These are phyloP conservation scores for Copromyces sp. DNA, from an alignment of 495 filamentous ascomycete genomes.

Conservation along the genomic window DNA sequence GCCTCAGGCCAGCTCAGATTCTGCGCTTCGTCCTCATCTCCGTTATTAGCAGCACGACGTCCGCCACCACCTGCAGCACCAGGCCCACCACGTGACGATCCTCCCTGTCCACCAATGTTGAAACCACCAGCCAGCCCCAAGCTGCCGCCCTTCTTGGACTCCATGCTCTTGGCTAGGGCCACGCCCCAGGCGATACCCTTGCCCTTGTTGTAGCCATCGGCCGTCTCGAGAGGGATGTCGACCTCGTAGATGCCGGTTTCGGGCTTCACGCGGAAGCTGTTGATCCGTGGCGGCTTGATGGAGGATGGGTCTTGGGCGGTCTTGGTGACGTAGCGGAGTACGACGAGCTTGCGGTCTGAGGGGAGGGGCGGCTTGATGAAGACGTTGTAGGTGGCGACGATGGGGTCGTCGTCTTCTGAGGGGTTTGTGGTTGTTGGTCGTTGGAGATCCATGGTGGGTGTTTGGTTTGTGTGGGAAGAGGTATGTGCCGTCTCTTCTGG, in stretches of 20 bases:
- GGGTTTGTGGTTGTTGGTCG: not conserved
- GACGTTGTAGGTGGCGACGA: constrained; percentile 37
- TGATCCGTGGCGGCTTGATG: constrained; percentile 19
- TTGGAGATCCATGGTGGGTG: not conserved
- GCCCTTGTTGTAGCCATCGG: constrained; percentile 32
- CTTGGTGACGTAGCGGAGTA: constrained; percentile 36
- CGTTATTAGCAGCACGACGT: constrained; percentile 6
- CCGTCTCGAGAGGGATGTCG: constrained; percentile 33
- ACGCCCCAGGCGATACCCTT: constrained; percentile 39
- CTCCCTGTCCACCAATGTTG: constrained; percentile 24
- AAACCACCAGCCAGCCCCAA: constrained; percentile 39
- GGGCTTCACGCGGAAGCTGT: constrained; percentile 35
- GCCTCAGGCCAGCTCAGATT: constrained; percentile 36
- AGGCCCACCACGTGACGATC: not conserved
- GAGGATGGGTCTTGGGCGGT: constrained; percentile 19
- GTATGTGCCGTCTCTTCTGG: too few relatives aligned
- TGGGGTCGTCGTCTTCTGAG: constrained; percentile 31
- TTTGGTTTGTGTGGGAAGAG: too few relatives aligned
- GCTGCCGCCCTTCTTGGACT: constrained; percentile 36
- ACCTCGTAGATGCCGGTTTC: constrained; percentile 37
- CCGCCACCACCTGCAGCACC: constrained; percentile 7
- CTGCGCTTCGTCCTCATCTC: constrained; percentile 12
- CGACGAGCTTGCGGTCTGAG: constrained; percentile 31
- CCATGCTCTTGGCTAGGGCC: constrained; percentile 29
- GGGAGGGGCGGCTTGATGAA: constrained; percentile 37